Conservation (phyloP, 352 stramenopile genomes). For the Globisporangium paddicum region DNA sequence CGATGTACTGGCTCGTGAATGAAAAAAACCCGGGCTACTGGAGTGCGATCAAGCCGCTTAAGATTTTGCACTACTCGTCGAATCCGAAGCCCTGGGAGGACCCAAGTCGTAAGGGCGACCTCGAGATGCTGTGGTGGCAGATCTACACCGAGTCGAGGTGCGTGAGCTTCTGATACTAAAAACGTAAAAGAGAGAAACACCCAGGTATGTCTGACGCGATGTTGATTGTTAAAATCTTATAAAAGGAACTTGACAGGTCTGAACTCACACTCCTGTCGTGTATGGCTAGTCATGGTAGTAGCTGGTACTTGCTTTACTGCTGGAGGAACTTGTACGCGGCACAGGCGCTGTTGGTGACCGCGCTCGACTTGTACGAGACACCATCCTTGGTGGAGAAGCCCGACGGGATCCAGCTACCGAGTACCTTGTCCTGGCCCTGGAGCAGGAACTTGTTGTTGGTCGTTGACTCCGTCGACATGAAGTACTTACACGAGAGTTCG, state of each 20-base stretch:
- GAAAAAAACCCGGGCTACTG: conserved; percentile 70
- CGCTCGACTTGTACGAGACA: conserved; percentile 39
- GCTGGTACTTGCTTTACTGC: background rate
- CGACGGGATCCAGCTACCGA: conserved; percentile 64
- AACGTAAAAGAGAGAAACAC: background rate
- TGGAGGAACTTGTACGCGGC: conserved; percentile 35
- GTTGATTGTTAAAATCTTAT: background rate
- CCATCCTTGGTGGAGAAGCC: conserved; percentile 60
- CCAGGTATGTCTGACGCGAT: background rate
- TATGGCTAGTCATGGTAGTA: background rate
- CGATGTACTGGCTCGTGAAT: conserved; percentile 79
- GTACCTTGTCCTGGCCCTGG: conserved; percentile 55
- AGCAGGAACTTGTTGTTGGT: conserved; percentile 53
- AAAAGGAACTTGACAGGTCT: background rate
- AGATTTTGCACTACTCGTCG: conserved; percentile 39
- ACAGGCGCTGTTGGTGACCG: conserved; percentile 28
- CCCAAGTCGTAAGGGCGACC: conserved; percentile 28
- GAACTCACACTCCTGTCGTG: background rate
- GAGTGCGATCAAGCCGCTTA: conserved; percentile 38
- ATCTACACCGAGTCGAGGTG: conserved; percentile 30
- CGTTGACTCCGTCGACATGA: conserved; percentile 24
- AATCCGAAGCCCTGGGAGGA: conserved; percentile 42
- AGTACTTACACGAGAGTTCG: conserved; percentile 51
- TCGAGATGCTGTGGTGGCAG: conserved; percentile 45
- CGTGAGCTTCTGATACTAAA: conserved; percentile 5